These are phyloP conservation scores for Orbilia quercus DNA, from an alignment of 2,329 filamentous ascomycete genomes.

Conservation along the genomic window DNA sequence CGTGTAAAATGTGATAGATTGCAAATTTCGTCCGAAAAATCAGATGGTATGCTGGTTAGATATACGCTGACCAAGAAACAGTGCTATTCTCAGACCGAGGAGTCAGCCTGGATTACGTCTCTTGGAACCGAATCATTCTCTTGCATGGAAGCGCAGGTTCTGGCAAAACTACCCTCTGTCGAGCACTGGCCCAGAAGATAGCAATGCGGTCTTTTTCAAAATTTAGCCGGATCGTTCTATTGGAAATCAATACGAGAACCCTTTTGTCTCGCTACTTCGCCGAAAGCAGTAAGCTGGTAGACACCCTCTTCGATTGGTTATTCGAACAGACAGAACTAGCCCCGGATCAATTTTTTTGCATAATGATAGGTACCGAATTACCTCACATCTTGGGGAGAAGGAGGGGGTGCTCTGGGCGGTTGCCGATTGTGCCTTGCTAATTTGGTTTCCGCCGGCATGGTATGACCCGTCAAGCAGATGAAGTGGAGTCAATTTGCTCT, in stretches of 20 bases:
- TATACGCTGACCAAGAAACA: constrained; percentile 21
- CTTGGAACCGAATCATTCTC: constrained; percentile 59
- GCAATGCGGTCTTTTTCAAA: constrained; percentile 59
- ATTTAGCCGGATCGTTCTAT: constrained; percentile 56
- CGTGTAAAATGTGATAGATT: constrained; percentile 9
- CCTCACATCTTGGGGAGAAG: neutral
- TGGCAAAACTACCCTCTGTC: constrained; percentile 59
- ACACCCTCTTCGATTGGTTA: constrained; percentile 59
- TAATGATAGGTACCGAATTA: constrained; percentile 41
- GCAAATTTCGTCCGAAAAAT: neutral
- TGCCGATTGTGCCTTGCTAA: constrained; percentile 43
- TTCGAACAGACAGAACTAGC: constrained; percentile 33
- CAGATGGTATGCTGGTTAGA: neutral
- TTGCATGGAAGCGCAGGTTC: constrained; percentile 59
- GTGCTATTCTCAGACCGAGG: constrained; percentile 59
- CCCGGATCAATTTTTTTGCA: constrained; percentile 40
- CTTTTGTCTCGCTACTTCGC: constrained; percentile 59
- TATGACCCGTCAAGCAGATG: constrained; percentile 53
- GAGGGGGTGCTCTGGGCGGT: neutral
- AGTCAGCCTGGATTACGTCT: constrained; percentile 58
- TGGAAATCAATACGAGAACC: constrained; percentile 59
- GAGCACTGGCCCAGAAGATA: constrained; percentile 60
- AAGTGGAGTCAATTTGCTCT: constrained; percentile 59
- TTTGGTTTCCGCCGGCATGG: constrained; percentile 21
- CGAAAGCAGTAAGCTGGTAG: constrained; percentile 59